Evolutionary conservation across 2,329 filamentous ascomycete species (phyloP).

Genomic region (Colletotrichum melonis): DNA sequence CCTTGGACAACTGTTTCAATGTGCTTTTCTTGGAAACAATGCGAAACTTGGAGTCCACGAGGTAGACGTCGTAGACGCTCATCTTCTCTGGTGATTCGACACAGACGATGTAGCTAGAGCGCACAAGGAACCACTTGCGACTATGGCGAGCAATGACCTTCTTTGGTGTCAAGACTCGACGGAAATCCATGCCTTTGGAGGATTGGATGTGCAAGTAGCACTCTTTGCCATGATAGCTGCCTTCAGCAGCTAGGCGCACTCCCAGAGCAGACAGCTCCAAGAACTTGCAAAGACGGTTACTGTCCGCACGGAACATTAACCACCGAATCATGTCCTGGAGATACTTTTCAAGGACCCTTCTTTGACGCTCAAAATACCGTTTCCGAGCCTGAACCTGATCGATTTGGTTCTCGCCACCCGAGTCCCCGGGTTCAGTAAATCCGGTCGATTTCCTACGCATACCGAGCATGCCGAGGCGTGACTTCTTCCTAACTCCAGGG

Average conservation of each 20-base stretch:
- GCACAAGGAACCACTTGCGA: constrained; percentile 97
- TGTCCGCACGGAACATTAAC: constrained; percentile 96
- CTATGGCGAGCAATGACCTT: constrained; percentile 85
- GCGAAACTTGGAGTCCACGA: constrained; percentile 91
- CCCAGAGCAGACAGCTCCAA: constrained; percentile 94
- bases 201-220: constrained; percentile 93
- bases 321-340: constrained; percentile 94
- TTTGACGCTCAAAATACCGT: constrained; percentile 83
- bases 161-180: constrained; percentile 81
- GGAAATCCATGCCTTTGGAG: constrained; percentile 87
- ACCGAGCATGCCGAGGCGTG: constrained; percentile 64
- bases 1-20: constrained; percentile 57
- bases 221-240: constrained; percentile 97
- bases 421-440: constrained; percentile 58
- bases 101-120: constrained; percentile 96
- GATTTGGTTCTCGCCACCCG: constrained; percentile 48
- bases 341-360: constrained; percentile 88
- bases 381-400: constrained; percentile 56
- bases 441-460: constrained; percentile 66
- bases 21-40: constrained; percentile 79
- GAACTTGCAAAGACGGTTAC: constrained; percentile 95
- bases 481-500: constrained; percentile 54
- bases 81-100: constrained; percentile 99
- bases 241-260: constrained; percentile 92
- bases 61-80: constrained; percentile 98